Percentiles rank a stretch among this genome's conserved stretches.
These are phyloP conservation scores for Gynostemma pentaphyllum DNA, from an alignment of 306 rosid genomes.

Conservation along the genomic window DNA sequence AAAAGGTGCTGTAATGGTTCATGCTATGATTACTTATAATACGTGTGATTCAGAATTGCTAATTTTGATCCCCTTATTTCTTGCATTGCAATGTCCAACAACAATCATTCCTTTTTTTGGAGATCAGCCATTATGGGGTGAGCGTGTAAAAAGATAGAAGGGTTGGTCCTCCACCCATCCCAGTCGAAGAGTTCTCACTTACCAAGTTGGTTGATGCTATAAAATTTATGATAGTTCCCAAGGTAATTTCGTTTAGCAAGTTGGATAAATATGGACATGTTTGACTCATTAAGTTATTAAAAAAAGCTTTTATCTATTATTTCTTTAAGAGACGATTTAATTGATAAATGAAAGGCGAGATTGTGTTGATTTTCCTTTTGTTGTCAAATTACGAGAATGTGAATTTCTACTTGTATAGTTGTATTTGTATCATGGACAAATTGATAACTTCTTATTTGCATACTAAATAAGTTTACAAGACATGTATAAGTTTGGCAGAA, in stretches of 20 bases:
- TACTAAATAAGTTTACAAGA: not conserved
- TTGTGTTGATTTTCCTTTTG: not conserved
- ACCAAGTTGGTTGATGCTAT: constrained; percentile 66
- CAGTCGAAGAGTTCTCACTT: constrained; percentile 88
- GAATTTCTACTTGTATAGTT: too few species aligned
- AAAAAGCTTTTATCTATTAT: too few species aligned
- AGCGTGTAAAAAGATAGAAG: constrained; percentile 83
- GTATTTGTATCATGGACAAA: too few species aligned
- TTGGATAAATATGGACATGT: not conserved
- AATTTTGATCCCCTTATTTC: constrained; percentile 5
- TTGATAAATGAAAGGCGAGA: too few species aligned
- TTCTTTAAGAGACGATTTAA: too few species aligned
- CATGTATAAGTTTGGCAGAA: not conserved
- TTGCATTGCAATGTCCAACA: constrained; percentile 67
- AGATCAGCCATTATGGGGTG: constrained; percentile 99
- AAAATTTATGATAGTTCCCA: constrained; percentile 69
- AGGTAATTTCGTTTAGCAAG: constrained; percentile 31
- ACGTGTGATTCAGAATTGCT: not conserved
- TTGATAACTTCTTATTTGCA: not conserved
- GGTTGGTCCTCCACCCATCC: constrained; percentile 91
- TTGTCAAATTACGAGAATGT: not conserved
- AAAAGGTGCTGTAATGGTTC: constrained; percentile 70
- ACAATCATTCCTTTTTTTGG: constrained; percentile 90
- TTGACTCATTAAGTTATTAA: too few species aligned
- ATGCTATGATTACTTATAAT: not conserved